Percentiles rank a stretch among this genome's conserved stretches.
Evolutionary conservation across 306 rosid species (phyloP).

Genomic region (Canavalia ensiformis): DNA sequence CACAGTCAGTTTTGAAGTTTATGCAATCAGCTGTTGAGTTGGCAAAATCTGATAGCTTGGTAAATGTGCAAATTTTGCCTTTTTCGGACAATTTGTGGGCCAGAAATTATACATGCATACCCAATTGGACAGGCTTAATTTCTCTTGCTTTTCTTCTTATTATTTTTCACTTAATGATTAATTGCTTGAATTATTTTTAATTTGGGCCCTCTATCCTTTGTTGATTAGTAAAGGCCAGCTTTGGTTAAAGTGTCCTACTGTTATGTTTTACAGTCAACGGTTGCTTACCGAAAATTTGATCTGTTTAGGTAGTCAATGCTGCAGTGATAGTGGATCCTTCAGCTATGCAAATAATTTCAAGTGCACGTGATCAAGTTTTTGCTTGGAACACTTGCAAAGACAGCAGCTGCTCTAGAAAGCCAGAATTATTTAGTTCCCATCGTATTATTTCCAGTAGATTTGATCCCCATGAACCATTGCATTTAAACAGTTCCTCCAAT

Average conservation of each 20-base stretch:
- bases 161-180: conserved; percentile 22
- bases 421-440: conserved; percentile 46
- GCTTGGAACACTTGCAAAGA: conserved; percentile 54
- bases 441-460: conserved; percentile 44
- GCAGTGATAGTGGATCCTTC: conserved; percentile 96
- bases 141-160: conserved; percentile 35
- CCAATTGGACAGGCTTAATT: neutral
- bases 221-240: conserved; percentile 24
- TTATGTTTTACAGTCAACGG: conserved; percentile 32
- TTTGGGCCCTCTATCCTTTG: conserved; percentile 7
- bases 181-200: conserved; percentile 16
- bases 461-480: conserved; percentile 42
- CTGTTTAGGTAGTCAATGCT: conserved; percentile 77
- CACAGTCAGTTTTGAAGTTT: conserved; percentile 65
- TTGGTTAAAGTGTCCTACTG: conserved; percentile 14
- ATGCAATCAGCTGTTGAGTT: conserved; percentile 75
- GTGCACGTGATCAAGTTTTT: conserved; percentile 73
- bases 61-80: conserved; percentile 43
- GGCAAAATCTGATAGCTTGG: conserved; percentile 72
- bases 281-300: conserved; percentile 34
- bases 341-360: conserved; percentile 67
- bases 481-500: conserved; percentile 44
- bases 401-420: conserved; percentile 44
- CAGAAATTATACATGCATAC: conserved; percentile 4
- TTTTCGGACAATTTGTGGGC: conserved; percentile 33